These are phyloP conservation scores for Serendipita sp. DNA, from an alignment of 768 basidiomycete genomes.

Conservation along the genomic window DNA sequence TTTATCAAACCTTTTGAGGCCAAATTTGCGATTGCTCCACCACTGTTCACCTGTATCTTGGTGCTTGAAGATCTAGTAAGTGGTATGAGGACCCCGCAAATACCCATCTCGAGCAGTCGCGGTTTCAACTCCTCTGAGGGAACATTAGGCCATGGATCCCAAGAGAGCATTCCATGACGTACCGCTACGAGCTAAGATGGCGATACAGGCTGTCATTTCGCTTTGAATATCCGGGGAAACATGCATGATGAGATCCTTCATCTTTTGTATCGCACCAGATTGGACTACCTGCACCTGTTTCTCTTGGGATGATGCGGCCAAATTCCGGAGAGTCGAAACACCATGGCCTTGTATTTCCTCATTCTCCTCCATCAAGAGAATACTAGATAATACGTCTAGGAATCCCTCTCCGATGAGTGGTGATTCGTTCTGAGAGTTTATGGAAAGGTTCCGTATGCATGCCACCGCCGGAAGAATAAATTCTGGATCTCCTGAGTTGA, in stretches of 20 bases:
- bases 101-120: slow-evolving; percentile 92
- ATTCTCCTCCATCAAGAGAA: slow-evolving; percentile 95
- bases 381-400: slow-evolving; percentile 83
- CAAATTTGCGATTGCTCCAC: slow-evolving; percentile 90
- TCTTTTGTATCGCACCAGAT: slow-evolving; percentile 89
- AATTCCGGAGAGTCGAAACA: slow-evolving; percentile 92
- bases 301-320: slow-evolving; percentile 93
- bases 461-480: slow-evolving; percentile 96
- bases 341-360: slow-evolving; percentile 99
- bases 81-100: slow-evolving; percentile 93
- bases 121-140: slow-evolving; percentile 81
- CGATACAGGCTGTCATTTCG: slow-evolving; percentile 99
- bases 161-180: slow-evolving; percentile 16
- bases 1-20: slow-evolving; percentile 74
- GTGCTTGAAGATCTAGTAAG: slow-evolving; percentile 93
- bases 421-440: slow-evolving; percentile 95
- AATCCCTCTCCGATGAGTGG: slow-evolving; percentile 99
- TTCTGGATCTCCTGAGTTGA: slow-evolving; percentile 92
- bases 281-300: slow-evolving; percentile 97
- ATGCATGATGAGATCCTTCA: slow-evolving; percentile 88
- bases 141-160: background rate
- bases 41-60: slow-evolving; percentile 97
- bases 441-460: slow-evolving; percentile 96
- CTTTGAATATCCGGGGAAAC: slow-evolving; percentile 95
- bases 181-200: slow-evolving; percentile 94